Evolutionary conservation across 2,329 filamentous ascomycete genomes (phyloP), one percentile per base, ranked within the genome.

Genomic region (Aspergillus ruber): DNA sequence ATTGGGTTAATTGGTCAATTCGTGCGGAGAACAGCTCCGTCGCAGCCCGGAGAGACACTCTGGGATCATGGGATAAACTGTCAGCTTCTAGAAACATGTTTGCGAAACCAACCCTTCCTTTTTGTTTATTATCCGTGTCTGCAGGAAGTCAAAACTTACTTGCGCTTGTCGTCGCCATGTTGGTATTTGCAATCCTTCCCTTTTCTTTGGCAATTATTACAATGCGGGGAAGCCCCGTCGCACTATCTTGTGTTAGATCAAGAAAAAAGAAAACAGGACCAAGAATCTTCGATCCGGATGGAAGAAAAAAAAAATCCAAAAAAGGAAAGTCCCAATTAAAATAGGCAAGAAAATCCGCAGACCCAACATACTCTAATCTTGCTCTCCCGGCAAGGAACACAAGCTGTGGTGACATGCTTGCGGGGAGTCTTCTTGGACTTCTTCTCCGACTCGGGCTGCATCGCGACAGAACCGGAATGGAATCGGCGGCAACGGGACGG

Each of bases 401-500:
- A 73, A 8, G 70, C 70, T 1, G 70, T 73, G 2, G 70, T 73
- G 53, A 72, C 67, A 52, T 73, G 69, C 52, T 70, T 72, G 44
- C 70, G 63, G 17, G 61, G 62, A 7, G 58, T 48, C 55, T 60
- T 65, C 45, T 61, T 65, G n/a, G 53, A 47, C 52, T 43, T 29
- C 18, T 58, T 62, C 39, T 60, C 57, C 33, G 54, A 46, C 13
- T 56, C 54, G 33, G 56, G 49, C 45, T 63, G 57, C 58, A 61
- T 63, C 47, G 18, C 48, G n/a, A 10, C 36, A 18, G 36, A 39
- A 39, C 18, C 36, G 36, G 36, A 39, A 39, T 39, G 15, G 36
- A 29, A 12, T 12, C 36, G 18, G 36, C n/a, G 33, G 33, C 33
- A 36, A 36, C n/a, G 33, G 33, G 33, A 5, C 12, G n/a, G 4